Base-by-base conservation (phyloP, 2,329 filamentous ascomycete genomes). In the Metarhizium anisopliae region DNA sequence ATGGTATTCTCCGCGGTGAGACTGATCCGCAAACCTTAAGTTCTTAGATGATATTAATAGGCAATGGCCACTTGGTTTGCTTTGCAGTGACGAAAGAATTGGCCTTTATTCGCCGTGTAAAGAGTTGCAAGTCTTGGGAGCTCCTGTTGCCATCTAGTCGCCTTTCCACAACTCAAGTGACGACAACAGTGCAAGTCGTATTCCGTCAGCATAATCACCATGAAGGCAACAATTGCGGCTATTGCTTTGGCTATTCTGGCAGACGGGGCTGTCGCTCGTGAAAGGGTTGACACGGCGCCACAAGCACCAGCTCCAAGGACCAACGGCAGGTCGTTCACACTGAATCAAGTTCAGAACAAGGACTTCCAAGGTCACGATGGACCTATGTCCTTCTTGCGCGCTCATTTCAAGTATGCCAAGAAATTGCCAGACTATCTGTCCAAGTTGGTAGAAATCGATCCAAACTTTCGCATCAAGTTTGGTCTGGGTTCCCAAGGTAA, bases 341-440 rank as follows among this genome's bases (percentile, higher is more conserved):
- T 76, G 11, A 49, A 59, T 0, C 67, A 72, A 18, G 60, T 73
- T 3, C 58, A 56, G 43, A 78, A 77, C 56, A 51, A 58, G 0
- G 53, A 59, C 0, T 76, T 68, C 59, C 58, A 58, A 8, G 64
- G 64, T 10, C 68, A 70, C 11, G 70, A 68, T 57, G 73, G 52
- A 50, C 60, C 63, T 0, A 55, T 61, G 29, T 62, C 65, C 10
- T 65, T 69, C 10, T 56, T 68, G 43, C 62, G 64, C 25, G 70
- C 70, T 0, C 69, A 70, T 35, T 57, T 66, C 55, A 76, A 75
- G 59, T 76, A 74, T 55, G 65, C 66, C 11, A 63, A 64, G 42
- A 57, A 60, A 3, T 52, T 73, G 4, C 68, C 72, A 2, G 50
- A 61, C 6, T 49, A 50, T 4, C 52, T 74, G 13, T 56, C 61